Evolutionary conservation across 495 filamentous ascomycete genomes (phyloP).

Genomic region (Aspergillus carlsbadensis): DNA sequence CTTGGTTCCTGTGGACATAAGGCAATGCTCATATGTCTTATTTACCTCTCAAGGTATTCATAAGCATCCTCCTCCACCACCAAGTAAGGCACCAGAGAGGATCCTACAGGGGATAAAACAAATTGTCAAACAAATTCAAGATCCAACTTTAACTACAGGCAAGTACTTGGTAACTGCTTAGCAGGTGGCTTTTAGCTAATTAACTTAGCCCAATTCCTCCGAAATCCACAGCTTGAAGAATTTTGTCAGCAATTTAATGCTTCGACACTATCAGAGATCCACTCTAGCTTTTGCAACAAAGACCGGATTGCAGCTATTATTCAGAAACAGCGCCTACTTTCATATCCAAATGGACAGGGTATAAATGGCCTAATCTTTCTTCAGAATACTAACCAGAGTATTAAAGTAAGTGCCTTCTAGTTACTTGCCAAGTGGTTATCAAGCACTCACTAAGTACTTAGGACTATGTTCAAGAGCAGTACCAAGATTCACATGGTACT

Average conservation of each 20-base stretch:
- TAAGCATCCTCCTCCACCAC: slow-evolving; percentile 9
- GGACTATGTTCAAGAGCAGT: slow-evolving; percentile 12
- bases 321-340: slow-evolving; percentile 9
- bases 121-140: slow-evolving; percentile 1
- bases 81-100: slow-evolving; percentile 6
- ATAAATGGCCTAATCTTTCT: slow-evolving; percentile 9
- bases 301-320: slow-evolving; percentile 12
- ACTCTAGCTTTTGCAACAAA: slow-evolving; percentile 9
- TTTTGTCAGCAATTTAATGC: slow-evolving; percentile 11
- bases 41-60: slow-evolving; percentile 14
- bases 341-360: slow-evolving; percentile 8
- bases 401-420: slow-evolving; percentile 5
- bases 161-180: slow-evolving; percentile 6
- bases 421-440: not conserved
- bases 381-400: not conserved
- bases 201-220: slow-evolving; percentile 11
- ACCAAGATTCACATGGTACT: slow-evolving; percentile 4
- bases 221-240: slow-evolving; percentile 6
- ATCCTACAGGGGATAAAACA: slow-evolving; percentile 5
- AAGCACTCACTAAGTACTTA: slow-evolving; percentile 6
- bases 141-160: slow-evolving; percentile 2
- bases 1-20: slow-evolving; percentile 10
- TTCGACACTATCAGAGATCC: slow-evolving; percentile 7
- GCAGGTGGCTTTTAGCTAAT: not conserved
- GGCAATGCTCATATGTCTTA: slow-evolving; percentile 3